phyloP scores from a whole-genome alignment of 176 grass and related monocot genomes.

The Elymus sibiricus region DNA sequence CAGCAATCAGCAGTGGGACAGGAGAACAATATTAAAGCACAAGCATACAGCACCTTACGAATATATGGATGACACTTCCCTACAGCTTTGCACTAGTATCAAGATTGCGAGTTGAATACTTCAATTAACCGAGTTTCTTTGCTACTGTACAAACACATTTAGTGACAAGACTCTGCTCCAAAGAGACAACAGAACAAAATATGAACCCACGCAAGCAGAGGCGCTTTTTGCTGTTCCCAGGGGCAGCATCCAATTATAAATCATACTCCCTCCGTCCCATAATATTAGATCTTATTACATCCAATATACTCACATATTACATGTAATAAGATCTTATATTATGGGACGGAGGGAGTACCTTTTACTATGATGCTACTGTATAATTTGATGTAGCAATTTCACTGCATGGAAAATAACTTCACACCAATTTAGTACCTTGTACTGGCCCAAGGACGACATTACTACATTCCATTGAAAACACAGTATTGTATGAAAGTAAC shows the following conservation, averaged over 20 bases:
- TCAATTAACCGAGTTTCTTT: background rate
- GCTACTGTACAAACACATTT: background rate
- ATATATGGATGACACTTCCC: background rate
- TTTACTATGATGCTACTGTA: background rate
- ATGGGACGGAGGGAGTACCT: too few species aligned
- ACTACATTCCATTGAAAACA: background rate
- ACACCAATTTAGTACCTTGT: background rate
- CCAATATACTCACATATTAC: too few species aligned
- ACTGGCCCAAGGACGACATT: background rate
- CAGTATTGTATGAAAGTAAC: background rate
- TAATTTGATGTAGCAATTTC: background rate
- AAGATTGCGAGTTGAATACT: background rate
- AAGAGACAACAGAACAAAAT: background rate
- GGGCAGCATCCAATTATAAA: background rate
- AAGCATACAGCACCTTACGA: background rate
- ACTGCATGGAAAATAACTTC: background rate
- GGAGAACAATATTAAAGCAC: background rate
- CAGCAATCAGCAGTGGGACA: background rate
- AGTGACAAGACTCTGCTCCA: background rate
- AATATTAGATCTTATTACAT: too few species aligned
- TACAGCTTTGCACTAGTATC: background rate
- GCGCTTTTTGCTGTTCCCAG: background rate
- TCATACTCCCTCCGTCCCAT: too few species aligned
- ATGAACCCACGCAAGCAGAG: background rate
- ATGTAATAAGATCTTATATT: too few species aligned